Conservation (phyloP, 2,329 filamentous ascomycete genomes). For the Beauveria bassiana region DNA sequence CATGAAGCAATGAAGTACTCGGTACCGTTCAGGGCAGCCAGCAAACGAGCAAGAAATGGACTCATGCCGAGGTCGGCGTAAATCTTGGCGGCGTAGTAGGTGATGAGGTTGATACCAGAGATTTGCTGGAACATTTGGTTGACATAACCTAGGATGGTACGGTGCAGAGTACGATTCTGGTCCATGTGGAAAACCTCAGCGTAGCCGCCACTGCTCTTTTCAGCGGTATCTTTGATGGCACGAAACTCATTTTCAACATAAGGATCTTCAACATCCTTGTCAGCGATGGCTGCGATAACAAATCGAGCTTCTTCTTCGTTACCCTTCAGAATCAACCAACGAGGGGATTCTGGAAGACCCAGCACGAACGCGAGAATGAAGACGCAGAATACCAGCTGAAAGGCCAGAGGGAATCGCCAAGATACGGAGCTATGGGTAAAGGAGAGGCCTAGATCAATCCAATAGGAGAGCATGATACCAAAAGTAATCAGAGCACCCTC, state of each 20-base stretch:
- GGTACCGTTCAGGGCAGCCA: slow-evolving; percentile 34
- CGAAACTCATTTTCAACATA: slow-evolving; percentile 51
- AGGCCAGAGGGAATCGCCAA: slow-evolving; percentile 53
- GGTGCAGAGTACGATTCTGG: slow-evolving; percentile 48
- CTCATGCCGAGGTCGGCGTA: slow-evolving; percentile 47
- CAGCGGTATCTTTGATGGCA: slow-evolving; percentile 58
- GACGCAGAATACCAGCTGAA: slow-evolving; percentile 49
- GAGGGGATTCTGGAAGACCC: slow-evolving; percentile 46
- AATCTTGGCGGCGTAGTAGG: slow-evolving; percentile 54
- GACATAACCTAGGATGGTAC: slow-evolving; percentile 52
- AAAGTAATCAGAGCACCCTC: slow-evolving; percentile 51
- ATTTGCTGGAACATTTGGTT: slow-evolving; percentile 61
- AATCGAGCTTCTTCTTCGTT: slow-evolving; percentile 38
- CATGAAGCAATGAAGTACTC: slow-evolving; percentile 57
- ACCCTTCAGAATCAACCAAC: slow-evolving; percentile 39
- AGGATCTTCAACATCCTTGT: slow-evolving; percentile 45
- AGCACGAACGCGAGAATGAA: slow-evolving; percentile 48
- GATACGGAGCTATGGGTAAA: slow-evolving; percentile 34
- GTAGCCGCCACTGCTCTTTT: slow-evolving; percentile 60
- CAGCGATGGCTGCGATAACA: slow-evolving; percentile 46
- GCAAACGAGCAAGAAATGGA: slow-evolving; percentile 49
- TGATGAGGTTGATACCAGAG: slow-evolving; percentile 55
- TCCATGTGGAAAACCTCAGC: slow-evolving; percentile 49
- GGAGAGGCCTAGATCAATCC: slow-evolving; percentile 52
- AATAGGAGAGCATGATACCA: slow-evolving; percentile 51